Conservation (phyloP, 306 rosid genomes). For the Gastrolobium bilobum region DNA sequence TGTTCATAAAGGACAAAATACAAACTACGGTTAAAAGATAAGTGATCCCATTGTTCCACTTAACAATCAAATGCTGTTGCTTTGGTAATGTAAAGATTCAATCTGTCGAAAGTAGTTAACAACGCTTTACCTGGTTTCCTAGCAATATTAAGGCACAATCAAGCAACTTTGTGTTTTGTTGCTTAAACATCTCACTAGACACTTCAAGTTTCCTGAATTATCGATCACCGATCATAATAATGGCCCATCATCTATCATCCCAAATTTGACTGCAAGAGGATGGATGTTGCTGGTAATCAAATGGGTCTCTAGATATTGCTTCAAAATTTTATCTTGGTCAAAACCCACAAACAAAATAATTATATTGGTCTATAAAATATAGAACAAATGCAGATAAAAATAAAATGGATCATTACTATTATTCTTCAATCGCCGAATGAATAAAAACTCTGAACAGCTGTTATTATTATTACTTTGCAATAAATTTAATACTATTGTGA, state of each 20-base stretch:
- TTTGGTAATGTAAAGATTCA: slow-evolving; percentile 47
- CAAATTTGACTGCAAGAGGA: slow-evolving; percentile 42
- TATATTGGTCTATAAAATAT: slow-evolving; percentile 39
- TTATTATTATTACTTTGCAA: background rate
- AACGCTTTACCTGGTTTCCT: slow-evolving; percentile 20
- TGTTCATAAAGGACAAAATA: slow-evolving; percentile 50
- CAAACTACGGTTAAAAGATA: slow-evolving; percentile 48
- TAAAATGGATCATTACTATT: background rate
- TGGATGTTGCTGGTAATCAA: slow-evolving; percentile 22
- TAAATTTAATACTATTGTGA: slow-evolving; percentile 8
- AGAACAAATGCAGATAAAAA: background rate
- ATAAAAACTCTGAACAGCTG: slow-evolving; percentile 5
- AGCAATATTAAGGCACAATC: slow-evolving; percentile 45
- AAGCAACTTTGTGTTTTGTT: slow-evolving; percentile 40
- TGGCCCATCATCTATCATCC: slow-evolving; percentile 27
- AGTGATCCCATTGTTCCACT: slow-evolving; percentile 46
- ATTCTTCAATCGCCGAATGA: slow-evolving; percentile 14
- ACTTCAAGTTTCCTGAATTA: slow-evolving; percentile 40
- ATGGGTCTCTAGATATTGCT: slow-evolving; percentile 39
- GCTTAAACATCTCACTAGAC: slow-evolving; percentile 4
- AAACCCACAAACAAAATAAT: slow-evolving; percentile 37
- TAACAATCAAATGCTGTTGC: slow-evolving; percentile 30
- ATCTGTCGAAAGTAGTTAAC: slow-evolving; percentile 57
- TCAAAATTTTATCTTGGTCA: slow-evolving; percentile 44
- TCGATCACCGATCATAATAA: slow-evolving; percentile 42